Base-by-base conservation (phyloP, 2,329 filamentous ascomycete genomes). In the Pseudovirgaria hyperparasitica region DNA sequence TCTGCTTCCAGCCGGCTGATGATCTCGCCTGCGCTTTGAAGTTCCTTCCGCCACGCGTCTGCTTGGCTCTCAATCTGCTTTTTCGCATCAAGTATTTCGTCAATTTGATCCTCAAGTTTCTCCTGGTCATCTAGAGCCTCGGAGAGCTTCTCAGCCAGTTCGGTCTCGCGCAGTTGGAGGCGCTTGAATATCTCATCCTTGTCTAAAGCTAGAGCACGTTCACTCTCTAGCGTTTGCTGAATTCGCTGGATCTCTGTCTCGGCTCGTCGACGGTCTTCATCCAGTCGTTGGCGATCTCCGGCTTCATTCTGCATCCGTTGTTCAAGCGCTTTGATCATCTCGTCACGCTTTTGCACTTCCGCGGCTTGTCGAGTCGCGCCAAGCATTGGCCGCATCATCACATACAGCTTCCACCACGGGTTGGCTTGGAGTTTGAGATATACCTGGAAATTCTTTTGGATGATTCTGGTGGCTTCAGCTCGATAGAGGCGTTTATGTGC, bases 121-220 rank as follows among this genome's bases (percentile, higher is more conserved):
- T 96, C 87, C 50, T 96, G 87, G 42, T 99, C 92, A 13, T 92
- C 81, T 33, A 96, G 73, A 16, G 87, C 87, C 20, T 82, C 87
- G 19, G 84, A 72, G 16, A 99, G 69, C 58, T 96, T 94, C 45
- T 98, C 92, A 27, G 78, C 82, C 4, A 99, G 68, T 49, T 98
- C 87, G 8, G 75, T 69, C 55, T 98, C 90, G n/a, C 90, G 79
- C 28, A 77, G 62, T 48, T 94, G 90, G 13, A 98, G 65, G n/a
- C 92, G 74, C 49, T 87, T 92, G 64, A 96, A 98, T 33, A 99
- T 98, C 45, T 98, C 90, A 49, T 99, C 92, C 51, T 98, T 98
- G 55, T 99, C 90, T 5, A 98, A 62, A 1, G 90, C 90, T 22
- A 98, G 65, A n/a, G 87, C 82, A 26, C 90, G 75, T 55, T 98